Evolutionary conservation across 192 early-diverging fungal species (phyloP), one percentile per base, ranked within the genome.

Genomic region (Linnemannia zychae): DNA sequence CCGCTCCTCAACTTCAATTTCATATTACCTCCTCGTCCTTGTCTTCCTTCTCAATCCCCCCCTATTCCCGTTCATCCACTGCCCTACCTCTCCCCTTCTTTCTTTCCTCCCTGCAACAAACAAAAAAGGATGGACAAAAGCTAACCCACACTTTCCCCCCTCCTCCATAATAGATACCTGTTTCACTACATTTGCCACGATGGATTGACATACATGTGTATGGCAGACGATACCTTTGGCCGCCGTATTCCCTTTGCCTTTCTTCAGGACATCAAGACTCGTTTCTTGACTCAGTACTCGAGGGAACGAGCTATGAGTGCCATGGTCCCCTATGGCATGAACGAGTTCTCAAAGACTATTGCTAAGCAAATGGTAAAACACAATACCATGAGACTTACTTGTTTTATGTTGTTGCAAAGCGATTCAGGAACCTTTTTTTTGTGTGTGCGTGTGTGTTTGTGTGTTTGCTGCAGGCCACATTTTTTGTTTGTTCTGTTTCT

Each of bases 161-260:
- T 44, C 40, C 40, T 44, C 4, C 40, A 9, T 6, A 28, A 15
- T 75, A 94, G 96, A 87, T 97, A 95, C 80, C 92, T 97, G 15
- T 98, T 98, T 87, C 97, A 98, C 87, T 96, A 97, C 82, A 95
- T 97, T 69, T 93, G 91, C 74, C 90, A 93, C 78, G 91, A 92
- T 88, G 94, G 94, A 18, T 81, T 96, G 52, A 95, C 94, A 9
- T 98, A 96, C 81, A 91, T 98, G 86, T 97, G 96, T 84, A 94
- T 97, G 91, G 95, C 96, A 12, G 97, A 92, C 78, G 88, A 90
- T 74, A 66, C 80, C 0, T 92, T 90, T 90, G 92, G 93, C 7
- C 94, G 97, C 22, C 88, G 97, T 65, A 89, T 96, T 48, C 97
- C 97, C 15, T 98, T 98, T 90, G 93, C 95, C 3, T 97, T 98